Base-by-base conservation (phyloP, 2,329 filamentous ascomycete genomes). In the Aspergillus costaricaensis region DNA sequence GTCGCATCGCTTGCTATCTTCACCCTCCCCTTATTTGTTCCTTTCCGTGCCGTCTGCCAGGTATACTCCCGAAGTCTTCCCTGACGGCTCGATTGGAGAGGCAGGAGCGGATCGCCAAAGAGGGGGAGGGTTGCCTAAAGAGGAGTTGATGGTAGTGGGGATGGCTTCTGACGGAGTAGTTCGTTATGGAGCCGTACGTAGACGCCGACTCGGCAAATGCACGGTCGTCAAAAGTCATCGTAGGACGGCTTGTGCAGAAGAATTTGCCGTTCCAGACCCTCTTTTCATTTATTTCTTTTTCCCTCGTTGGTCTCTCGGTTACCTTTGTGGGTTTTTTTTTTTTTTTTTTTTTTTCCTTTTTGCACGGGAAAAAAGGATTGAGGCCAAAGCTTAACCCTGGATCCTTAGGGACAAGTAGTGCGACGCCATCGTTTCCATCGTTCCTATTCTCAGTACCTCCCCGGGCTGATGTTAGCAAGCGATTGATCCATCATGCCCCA, bases 261-360 rank as follows among this genome's bases (percentile, higher is more conserved):
- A 19, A 8, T 38, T 25, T 12, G 5, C 17, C 15, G 27, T 14
- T 39, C 47, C 27, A 32, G 41, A 38, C 27, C 4, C 27, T n/a
- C 54, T 38, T 38, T 49, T 49, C n/a, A 23, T 57, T 49, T 49
- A 38, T 57, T 57, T 39, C 36, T 36, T 48, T 57, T 39, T 56
- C 15, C 10, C 39, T 27, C 12, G 47, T 50, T 50, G 47, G 25
- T 19, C 25, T 30, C n/a, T 50, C 15, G 47, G 47, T 17, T 17
- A 14, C 23, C 7, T 49, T 25, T 15, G 47, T 49, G 47, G 47
- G 23, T 30, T 49, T n/a, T 27, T 25, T 49, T 25, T 8, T 23
- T 9, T 36, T 36, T 36, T 15, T n/a, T n/a, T 30, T 49, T n/a
- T 27, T 25, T 49, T 25, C 4, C 44, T 9, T 36, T 36, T 36